Evolutionary conservation across 345 rosid genomes (phyloP), one percentile per base, ranked within the genome.

Genomic region (Zanthoxylum bungeanum): DNA sequence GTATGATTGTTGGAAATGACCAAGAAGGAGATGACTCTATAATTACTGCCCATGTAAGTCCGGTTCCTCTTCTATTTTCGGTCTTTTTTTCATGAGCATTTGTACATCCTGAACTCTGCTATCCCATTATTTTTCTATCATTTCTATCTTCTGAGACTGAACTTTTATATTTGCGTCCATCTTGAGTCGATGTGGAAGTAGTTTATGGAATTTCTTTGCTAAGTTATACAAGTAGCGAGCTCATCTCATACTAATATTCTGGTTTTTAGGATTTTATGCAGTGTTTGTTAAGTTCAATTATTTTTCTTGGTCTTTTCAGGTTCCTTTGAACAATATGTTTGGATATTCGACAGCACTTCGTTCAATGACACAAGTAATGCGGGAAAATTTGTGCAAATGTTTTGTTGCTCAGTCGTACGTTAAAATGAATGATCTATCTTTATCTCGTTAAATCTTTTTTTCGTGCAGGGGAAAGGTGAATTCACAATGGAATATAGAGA

Each of bases 401-500:
- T 14, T 22, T 56, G 9, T 64, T 39, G 17, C 46, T 21, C 7
- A 21, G 64, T 28, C 14, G 50, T 25, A 7, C 7, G 3, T n/a
- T 10, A 7, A 22, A 47, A 37, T 64, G 12, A 56, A 2, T 70
- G 19, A 30, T 52, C 52, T 44, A 25, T 52, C 52, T 44, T n/a
- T 17, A 9, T 10, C 14, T 6, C 37, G 1, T 40, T 68, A 34
- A 72, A 71, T 50, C 39, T 30, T 62, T 30, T 62, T 30, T 42
- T 21, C 25, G 6, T 40, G 30, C 88, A 94, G 89, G 99, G 99
- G 7, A 96, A 96, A 81, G 98, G 98, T 24, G 99, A 96, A 78
- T 93, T 96, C 77, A 87, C 98, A 1, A 96, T 96, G 99, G 99
- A 96, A 77, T 96, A 96, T 88, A 93, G 93, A 79, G 99, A 96